Percentiles rank a stretch among this genome's conserved stretches.
Conservation (phyloP, 352 stramenopile genomes). For the Phytopythium helicoides region DNA sequence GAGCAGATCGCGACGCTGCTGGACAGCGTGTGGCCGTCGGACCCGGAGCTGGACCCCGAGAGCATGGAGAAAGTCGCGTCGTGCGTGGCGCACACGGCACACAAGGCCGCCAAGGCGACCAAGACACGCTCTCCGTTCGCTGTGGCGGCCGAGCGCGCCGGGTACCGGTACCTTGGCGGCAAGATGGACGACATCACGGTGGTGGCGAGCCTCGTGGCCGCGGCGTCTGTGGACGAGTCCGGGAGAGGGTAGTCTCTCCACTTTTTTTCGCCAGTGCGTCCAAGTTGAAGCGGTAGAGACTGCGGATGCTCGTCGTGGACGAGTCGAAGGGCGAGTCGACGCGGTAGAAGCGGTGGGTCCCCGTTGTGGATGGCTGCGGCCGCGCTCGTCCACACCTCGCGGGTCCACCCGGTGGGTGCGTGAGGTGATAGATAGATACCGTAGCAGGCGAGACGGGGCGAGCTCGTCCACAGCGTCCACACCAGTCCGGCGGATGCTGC, state of each 20-base stretch:
- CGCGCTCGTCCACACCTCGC: no score
- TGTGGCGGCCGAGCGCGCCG: slow-evolving; percentile 58
- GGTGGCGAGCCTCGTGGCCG: slow-evolving; percentile 65
- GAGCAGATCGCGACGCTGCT: slow-evolving; percentile 76
- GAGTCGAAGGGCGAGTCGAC: no score
- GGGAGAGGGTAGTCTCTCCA: no score
- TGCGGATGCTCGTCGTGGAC: no score
- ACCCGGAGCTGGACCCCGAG: slow-evolving; percentile 39
- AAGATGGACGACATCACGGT: slow-evolving; percentile 93
- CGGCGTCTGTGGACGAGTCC: neutral
- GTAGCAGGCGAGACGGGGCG: neutral
- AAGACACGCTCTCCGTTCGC: slow-evolving; percentile 81
- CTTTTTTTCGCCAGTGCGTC: no score
- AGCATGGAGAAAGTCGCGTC: slow-evolving; percentile 80
- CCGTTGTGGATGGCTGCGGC: no score
- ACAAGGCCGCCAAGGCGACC: slow-evolving; percentile 71
- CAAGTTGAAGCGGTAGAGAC: no score
- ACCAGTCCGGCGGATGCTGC: no score
- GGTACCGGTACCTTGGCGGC: slow-evolving; percentile 79
- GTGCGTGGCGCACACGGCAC: slow-evolving; percentile 75
- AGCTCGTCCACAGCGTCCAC: no score
- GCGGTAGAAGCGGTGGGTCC: no score
- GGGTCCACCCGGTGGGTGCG: no score
- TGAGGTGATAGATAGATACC: no score
- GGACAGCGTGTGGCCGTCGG: slow-evolving; percentile 57